phyloP scores from a whole-genome alignment of 2,329 filamentous ascomycete genomes.

The Sphaerostilbella broomeana region DNA sequence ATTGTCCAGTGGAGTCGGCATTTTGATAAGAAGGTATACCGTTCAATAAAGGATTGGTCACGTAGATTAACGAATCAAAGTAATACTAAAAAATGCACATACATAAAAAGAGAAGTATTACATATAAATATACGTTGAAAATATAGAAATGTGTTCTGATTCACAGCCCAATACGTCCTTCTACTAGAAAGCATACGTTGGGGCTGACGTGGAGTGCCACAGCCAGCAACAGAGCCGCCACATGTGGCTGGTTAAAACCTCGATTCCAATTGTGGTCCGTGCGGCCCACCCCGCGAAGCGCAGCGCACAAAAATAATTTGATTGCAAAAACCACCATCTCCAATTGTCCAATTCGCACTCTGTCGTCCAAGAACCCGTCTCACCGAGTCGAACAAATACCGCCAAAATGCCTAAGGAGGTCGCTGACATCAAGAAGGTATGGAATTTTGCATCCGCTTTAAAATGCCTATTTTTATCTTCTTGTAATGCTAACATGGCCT shows the following conservation, averaged over 20 bases:
- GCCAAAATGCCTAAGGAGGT: slow-evolving; percentile 97
- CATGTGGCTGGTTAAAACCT: slow-evolving; percentile 1
- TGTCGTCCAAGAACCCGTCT: slow-evolving; percentile 16
- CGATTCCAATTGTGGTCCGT: slow-evolving; percentile 14
- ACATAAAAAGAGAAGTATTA: neutral
- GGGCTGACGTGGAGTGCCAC: slow-evolving; percentile 15
- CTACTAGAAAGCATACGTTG: neutral
- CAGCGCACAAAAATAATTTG: slow-evolving; percentile 24
- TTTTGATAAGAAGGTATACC: slow-evolving; percentile 32
- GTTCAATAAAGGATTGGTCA: no score
- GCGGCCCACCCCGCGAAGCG: slow-evolving; percentile 20
- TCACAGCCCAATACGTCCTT: neutral
- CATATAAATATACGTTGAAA: neutral
- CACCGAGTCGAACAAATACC: slow-evolving; percentile 32
- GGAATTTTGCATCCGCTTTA: slow-evolving; percentile 19
- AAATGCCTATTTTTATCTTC: no score
- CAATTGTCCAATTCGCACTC: slow-evolving; percentile 13
- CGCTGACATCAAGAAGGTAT: slow-evolving; percentile 88
- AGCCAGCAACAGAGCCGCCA: slow-evolving; percentile 1
- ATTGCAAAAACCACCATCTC: slow-evolving; percentile 19
- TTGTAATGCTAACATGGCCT: slow-evolving; percentile 29
- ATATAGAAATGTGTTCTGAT: slow-evolving; percentile 9
- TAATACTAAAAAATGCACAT: neutral
- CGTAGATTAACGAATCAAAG: no score
- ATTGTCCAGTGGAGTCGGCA: slow-evolving; percentile 65